phyloP scores from a whole-genome alignment of 768 basidiomycete species.

The Grammothele lineata region DNA sequence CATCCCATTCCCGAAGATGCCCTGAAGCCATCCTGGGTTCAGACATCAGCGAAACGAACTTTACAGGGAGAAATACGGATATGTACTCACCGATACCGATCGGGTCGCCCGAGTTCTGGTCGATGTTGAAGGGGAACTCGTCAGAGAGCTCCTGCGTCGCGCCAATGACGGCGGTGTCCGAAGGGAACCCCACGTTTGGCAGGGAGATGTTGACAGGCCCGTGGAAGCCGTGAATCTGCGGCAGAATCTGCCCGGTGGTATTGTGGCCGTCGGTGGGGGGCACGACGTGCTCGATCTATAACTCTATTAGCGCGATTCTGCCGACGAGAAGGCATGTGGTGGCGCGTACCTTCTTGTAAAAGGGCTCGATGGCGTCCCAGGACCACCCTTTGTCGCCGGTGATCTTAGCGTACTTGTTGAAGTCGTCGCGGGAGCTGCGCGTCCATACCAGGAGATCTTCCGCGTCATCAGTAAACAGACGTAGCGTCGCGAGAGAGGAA shows the following conservation, averaged over 20 bases:
- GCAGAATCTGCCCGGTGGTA: constrained; percentile 20
- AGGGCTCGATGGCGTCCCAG: constrained; percentile 20
- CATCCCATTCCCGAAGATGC: constrained; percentile 2
- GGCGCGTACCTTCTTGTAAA: constrained; percentile 23
- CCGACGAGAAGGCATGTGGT: neutral
- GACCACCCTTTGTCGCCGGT: constrained; percentile 28
- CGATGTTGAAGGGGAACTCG: constrained; percentile 24
- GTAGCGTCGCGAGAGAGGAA: neutral
- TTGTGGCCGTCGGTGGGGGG: constrained; percentile 20
- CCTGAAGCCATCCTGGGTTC: constrained; percentile 11
- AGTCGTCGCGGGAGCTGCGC: constrained; percentile 24
- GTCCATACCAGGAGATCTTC: constrained; percentile 27
- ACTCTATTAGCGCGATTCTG: too few relatives aligned
- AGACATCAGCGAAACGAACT: neutral
- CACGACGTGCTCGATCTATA: constrained; percentile 20
- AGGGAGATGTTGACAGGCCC: constrained; percentile 22
- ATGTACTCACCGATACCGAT: constrained; percentile 22
- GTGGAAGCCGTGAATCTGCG: constrained; percentile 17
- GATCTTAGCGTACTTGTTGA: constrained; percentile 20
- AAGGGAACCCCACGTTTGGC: constrained; percentile 1
- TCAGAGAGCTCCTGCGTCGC: constrained; percentile 8
- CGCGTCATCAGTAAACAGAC: neutral
- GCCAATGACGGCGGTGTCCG: constrained; percentile 5
- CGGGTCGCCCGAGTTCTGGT: constrained; percentile 21
- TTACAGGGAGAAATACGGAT: too few relatives aligned